Evolutionary conservation across 164 flowering plant genomes (phyloP), one percentile per base, ranked within the genome.

Genomic region (Macadamia integrifolia): DNA sequence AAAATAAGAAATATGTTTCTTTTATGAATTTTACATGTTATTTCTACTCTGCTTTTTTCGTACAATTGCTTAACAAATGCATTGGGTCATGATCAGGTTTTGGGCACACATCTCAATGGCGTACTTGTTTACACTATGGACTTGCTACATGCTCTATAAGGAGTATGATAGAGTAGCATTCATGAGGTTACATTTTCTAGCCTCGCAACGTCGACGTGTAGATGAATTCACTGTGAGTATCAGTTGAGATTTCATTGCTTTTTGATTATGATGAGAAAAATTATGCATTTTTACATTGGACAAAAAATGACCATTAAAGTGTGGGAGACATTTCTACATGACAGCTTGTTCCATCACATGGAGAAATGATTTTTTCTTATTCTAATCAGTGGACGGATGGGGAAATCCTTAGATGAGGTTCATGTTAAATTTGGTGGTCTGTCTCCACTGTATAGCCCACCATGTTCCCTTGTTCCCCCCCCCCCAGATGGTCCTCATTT

Each of bases 221-320:
- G 98, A 92, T 65, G 98, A 95, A 64, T 95, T 89, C 72, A 88
- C 99, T 31, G 99, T 92, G 69, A 86, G 77, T 42, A 40, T 43
- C 31, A 35, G 85, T 80, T 72, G 58, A 62, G 8, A 42, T 42
- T 59, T 23, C 15, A 49, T 12, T 43, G 11, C 6, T 44, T 48
- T 44, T 8, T 23, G 14, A n/a, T 49, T 59, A 1, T 57, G 30
- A 6, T 49, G 58, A 48, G 18, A 64, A 52, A 52, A 17, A 17
- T 69, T 11, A 61, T 28, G 53, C 50, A 60, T 1, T 28, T 17
- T 32, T 6, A 55, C 11, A 58, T 28, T 58, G 29, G 6, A 11
- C 9, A 46, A 9, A 46, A 46, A 46, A 1, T 46, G 13, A 46
- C 50, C 50, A 46, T 46, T 9, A 3, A 46, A 35, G 40, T 35